These are phyloP conservation scores for Penicillium malachiteum DNA, from an alignment of 495 filamentous ascomycete species.

Conservation along the genomic window DNA sequence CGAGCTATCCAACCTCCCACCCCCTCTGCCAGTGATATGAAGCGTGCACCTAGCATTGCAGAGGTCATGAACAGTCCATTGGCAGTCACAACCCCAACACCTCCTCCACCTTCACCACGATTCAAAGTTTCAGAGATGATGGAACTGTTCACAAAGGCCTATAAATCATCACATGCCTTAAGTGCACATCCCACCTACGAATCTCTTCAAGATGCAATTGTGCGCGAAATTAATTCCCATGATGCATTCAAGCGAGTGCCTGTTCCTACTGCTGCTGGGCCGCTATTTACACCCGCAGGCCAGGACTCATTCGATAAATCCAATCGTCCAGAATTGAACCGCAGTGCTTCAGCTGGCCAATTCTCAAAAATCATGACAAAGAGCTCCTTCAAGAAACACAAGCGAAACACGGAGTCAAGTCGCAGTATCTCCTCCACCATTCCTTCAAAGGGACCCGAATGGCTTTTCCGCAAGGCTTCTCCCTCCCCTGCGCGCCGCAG, in stretches of 20 bases:
- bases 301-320: constrained; percentile 24
- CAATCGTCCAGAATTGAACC: constrained; percentile 15
- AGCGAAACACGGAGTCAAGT: constrained; percentile 29
- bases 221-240: constrained; percentile 50
- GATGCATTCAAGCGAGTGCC: constrained; percentile 45
- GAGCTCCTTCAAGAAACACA: constrained; percentile 36
- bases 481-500: constrained; percentile 29
- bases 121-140: constrained; percentile 44
- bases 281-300: constrained; percentile 38
- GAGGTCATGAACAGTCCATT: constrained; percentile 48
- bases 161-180: constrained; percentile 28
- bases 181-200: constrained; percentile 43
- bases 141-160: constrained; percentile 44
- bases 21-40: constrained; percentile 26
- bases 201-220: constrained; percentile 46
- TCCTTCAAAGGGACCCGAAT: constrained; percentile 23
- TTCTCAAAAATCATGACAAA: constrained; percentile 34
- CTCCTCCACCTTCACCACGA: constrained; percentile 21
- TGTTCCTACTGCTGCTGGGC: constrained; percentile 29
- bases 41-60: constrained; percentile 40
- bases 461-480: constrained; percentile 20
- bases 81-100: constrained; percentile 24
- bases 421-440: constrained; percentile 38
- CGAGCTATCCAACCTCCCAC: constrained; percentile 45
- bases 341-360: constrained; percentile 28